A percentile compares a stretch with the other conserved stretches of the same genome.
Evolutionary conservation across 1,284 basidiomycete species (phyloP).

Genomic region (Ustilago tritici): DNA sequence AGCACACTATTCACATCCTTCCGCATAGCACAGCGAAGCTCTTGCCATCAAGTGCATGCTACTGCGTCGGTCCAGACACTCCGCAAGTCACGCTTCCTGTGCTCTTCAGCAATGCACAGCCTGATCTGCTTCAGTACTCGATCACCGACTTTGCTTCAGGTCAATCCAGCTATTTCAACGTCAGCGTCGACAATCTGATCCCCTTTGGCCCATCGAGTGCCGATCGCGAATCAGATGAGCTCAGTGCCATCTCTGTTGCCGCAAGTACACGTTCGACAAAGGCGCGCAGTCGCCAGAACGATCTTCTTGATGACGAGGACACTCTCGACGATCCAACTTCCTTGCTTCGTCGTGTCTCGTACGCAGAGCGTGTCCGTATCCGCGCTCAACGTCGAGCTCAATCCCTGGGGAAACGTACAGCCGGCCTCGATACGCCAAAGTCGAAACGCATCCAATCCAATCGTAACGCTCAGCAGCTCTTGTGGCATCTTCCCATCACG

Average conservation of each 20-base stretch:
- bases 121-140: conserved; percentile 80
- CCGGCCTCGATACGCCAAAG: conserved; percentile 31
- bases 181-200: conserved; percentile 77
- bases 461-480: conserved; percentile 30
- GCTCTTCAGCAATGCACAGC: conserved; percentile 90
- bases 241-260: conserved; percentile 35
- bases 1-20: conserved; percentile 89
- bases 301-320: conserved; percentile 37
- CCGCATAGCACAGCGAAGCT: conserved; percentile 82
- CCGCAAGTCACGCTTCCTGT: conserved; percentile 79
- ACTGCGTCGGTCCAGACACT: conserved; percentile 77
- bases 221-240: conserved; percentile 30
- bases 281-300: conserved; percentile 12
- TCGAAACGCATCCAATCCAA: conserved; percentile 16
- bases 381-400: conserved; percentile 40
- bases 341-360: conserved; percentile 40
- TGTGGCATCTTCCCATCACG: conserved; percentile 59
- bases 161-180: conserved; percentile 75
- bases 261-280: conserved; percentile 14
- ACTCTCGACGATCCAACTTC: conserved; percentile 43
- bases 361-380: conserved; percentile 40
- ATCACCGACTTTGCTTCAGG: conserved; percentile 78
- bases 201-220: conserved; percentile 45
- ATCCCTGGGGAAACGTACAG: conserved; percentile 19
- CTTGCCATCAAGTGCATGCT: conserved; percentile 75